Evolutionary conservation across 371 early-diverging fungal species (phyloP).

Genomic region (Coemansia sp.): DNA sequence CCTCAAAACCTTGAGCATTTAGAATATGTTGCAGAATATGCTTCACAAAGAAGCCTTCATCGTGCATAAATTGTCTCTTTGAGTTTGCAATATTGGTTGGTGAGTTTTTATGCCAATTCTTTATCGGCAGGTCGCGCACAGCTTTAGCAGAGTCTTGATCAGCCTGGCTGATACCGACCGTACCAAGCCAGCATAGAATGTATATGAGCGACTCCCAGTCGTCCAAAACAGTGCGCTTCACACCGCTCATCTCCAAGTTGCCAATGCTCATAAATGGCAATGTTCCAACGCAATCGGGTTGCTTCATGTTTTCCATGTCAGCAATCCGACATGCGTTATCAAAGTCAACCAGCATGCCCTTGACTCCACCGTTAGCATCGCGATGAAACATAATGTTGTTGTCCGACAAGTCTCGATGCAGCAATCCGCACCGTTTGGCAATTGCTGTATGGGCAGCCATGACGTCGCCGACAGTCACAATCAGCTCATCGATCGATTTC

Average conservation of each 20-base stretch:
- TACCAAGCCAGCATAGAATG: constrained; percentile 10
- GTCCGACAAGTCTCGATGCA: constrained; percentile 24
- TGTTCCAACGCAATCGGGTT: constrained; percentile 14
- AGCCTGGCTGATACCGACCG: neutral
- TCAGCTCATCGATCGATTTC: constrained; percentile 15
- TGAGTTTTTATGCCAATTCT: too few species aligned
- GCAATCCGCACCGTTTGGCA: neutral
- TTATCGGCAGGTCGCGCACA: too few species aligned
- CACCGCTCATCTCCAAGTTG: constrained; percentile 1
- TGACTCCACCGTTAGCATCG: neutral
- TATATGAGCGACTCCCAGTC: constrained; percentile 32
- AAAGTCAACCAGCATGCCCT: constrained; percentile 27
- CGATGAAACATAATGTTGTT: constrained; percentile 27
- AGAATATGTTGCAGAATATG: neutral
- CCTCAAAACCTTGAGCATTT: neutral
- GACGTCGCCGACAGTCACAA: constrained; percentile 14
- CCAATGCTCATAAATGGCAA: constrained; percentile 20
- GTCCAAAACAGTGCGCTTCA: constrained; percentile 11
- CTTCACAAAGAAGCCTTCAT: neutral
- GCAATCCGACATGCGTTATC: constrained; percentile 2
- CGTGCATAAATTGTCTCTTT: neutral
- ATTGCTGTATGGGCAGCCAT: constrained; percentile 4
- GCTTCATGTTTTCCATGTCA: neutral
- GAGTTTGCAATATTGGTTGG: too few species aligned
- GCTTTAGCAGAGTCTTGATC: too few species aligned